phyloP scores from a whole-genome alignment of 768 basidiomycete genomes.

The Pulveroboletus sp. region DNA sequence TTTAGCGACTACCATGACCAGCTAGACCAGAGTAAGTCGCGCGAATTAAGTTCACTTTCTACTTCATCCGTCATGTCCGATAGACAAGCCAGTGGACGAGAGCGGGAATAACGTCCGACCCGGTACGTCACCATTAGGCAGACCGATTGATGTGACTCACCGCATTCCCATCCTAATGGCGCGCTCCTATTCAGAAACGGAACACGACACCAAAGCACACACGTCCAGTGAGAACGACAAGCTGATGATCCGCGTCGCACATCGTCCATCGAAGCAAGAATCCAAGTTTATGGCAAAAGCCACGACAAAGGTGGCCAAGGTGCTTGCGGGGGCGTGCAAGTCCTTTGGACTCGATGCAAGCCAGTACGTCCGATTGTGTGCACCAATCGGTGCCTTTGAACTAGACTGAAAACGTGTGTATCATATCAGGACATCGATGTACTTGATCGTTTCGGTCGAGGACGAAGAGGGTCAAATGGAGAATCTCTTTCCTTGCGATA shows the following conservation, averaged over 20 bases:
- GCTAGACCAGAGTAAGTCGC: background rate
- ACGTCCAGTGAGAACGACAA: conserved; percentile 8
- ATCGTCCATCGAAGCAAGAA: conserved; percentile 28
- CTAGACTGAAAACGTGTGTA: no score
- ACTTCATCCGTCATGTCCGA: background rate
- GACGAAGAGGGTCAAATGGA: conserved; percentile 26
- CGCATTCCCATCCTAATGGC: background rate
- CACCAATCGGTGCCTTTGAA: no score
- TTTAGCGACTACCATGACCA: background rate
- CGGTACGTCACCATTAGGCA: conserved; percentile 10
- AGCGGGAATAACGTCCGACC: background rate
- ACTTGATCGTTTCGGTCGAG: conserved; percentile 22
- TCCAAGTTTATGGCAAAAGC: conserved; percentile 30
- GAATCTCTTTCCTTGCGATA: conserved; percentile 30
- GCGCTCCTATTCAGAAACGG: conserved; percentile 2
- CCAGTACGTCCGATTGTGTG: conserved; percentile 17
- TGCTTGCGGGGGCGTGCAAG: conserved; percentile 26
- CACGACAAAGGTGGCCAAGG: conserved; percentile 30
- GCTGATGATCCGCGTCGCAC: conserved; percentile 31
- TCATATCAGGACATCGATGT: conserved; percentile 19
- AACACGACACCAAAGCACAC: background rate
- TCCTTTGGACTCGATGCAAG: conserved; percentile 25
- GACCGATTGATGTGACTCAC: background rate
- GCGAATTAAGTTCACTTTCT: background rate
- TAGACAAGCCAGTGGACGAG: conserved; percentile 1